Base-by-base conservation (phyloP, 176 grass and related monocot genomes). In the Carex cristatella region DNA sequence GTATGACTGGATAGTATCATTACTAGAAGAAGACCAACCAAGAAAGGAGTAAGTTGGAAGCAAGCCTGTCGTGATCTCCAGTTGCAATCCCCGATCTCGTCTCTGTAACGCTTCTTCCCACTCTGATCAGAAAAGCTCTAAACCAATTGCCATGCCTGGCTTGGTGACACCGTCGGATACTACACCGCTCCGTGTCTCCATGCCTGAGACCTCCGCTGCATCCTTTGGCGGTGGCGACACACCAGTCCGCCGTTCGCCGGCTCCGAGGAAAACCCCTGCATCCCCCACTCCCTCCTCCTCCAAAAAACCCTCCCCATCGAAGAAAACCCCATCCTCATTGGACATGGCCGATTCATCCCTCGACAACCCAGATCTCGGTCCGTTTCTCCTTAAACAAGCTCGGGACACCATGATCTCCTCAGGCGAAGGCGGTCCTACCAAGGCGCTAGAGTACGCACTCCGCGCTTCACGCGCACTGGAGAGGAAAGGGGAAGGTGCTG, bases 361-460 rank as follows among this genome's bases (percentile, higher is more conserved):
- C 9, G 97, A 99, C 83, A 99, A 99, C 83, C 97, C 97, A 88
- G 97, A 99, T 99, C 97, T 99, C 81, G 97, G 97, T 1, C 97
- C 97, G 1, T 99, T 99, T 86, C 88, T 99, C 31, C 91, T 99
- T 65, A 99, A 99, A 87, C 88, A 92, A 79, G 93, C 96, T 14
- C 87, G 96, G 44, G 91, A 95, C 80, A 89, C 96, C 31, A 94
- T 99, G 88, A 90, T 92, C 14, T 95, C 96, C 13, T 87, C 90
- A 0, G 93, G 91, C 27, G 97, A 90, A 14, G 96, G 91, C 14
- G 97, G 90, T 30, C 88, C 96, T 0, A 88, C 86, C 44, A 94
- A 92, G 14, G 96, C 96, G 61, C 91, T 99, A 51, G 96, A 99
- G 87, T 94, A 92, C 83, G 96, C 96, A 13, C 82, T 94, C 81